Percentiles rank a stretch among this genome's conserved stretches.
Conservation (phyloP, 169 alveolate species). For the Plasmodium inui region DNA sequence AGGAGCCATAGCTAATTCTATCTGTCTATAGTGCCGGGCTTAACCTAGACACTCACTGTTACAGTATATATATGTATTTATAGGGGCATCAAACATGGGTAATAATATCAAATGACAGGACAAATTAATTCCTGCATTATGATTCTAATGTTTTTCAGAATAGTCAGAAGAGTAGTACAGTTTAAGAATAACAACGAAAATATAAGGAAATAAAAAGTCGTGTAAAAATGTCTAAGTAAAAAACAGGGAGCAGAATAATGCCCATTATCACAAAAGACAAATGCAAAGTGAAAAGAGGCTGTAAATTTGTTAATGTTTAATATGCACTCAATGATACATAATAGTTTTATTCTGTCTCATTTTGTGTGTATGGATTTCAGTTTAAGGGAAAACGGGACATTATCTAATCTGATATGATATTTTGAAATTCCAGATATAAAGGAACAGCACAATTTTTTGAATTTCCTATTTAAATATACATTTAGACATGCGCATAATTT, state of each 20-base stretch:
- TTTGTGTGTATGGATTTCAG: neutral
- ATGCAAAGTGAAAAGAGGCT: neutral
- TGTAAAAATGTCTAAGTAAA: neutral
- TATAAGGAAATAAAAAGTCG: neutral
- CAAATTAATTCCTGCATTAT: neutral
- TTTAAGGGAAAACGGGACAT: neutral
- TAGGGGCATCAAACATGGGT: neutral
- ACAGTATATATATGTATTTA: neutral
- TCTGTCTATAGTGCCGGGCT: neutral
- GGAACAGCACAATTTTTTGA: neutral
- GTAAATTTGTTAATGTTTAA: neutral
- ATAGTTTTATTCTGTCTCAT: neutral
- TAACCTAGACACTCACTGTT: neutral
- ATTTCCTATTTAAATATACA: too few relatives aligned
- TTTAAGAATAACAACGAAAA: too few relatives aligned
- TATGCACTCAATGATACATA: neutral
- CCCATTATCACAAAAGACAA: neutral
- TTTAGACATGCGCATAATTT: neutral
- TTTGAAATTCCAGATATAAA: neutral
- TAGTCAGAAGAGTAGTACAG: neutral
- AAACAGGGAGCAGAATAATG: neutral
- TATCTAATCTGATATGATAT: neutral
- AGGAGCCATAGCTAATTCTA: neutral
- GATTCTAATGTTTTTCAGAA: neutral
- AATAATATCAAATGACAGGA: too few relatives aligned